Conservation (phyloP, 2,329 filamentous ascomycete genomes). For the Botrytis porri region DNA sequence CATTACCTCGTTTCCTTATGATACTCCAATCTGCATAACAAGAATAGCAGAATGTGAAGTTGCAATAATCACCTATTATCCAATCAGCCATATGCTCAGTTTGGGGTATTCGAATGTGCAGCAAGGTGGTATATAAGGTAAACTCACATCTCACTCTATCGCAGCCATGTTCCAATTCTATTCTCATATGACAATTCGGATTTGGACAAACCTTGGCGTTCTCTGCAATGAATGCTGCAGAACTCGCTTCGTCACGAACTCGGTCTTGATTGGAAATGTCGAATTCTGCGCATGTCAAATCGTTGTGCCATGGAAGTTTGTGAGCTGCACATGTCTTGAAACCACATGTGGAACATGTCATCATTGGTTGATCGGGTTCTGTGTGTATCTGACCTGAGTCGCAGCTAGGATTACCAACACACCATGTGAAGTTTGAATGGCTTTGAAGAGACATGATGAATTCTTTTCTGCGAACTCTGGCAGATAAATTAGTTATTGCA, state of each 20-base stretch:
- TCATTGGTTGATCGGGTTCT: neutral
- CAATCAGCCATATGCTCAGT: neutral
- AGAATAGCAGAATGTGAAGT: neutral
- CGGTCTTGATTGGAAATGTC: neutral
- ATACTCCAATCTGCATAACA: neutral
- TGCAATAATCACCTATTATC: neutral
- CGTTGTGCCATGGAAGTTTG: slow-evolving; percentile 12
- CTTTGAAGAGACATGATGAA: neutral
- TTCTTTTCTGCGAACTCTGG: neutral
- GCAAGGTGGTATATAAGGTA: no score
- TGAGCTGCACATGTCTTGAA: slow-evolving; percentile 10
- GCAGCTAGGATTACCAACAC: neutral
- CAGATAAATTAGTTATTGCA: neutral
- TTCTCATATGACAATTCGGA: neutral
- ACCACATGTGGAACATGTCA: neutral
- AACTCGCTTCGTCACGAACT: neutral
- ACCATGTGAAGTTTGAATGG: neutral
- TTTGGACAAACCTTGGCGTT: slow-evolving; percentile 3
- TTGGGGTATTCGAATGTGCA: no score
- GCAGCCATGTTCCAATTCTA: neutral
- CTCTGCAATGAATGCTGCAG: neutral
- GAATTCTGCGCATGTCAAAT: slow-evolving; percentile 4
- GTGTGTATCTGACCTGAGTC: slow-evolving; percentile 4
- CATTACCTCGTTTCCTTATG: neutral
- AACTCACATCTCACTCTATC: slow-evolving; percentile 4